Evolutionary conservation across 179 eudicot species (phyloP).

Genomic region (Silene coronaria): DNA sequence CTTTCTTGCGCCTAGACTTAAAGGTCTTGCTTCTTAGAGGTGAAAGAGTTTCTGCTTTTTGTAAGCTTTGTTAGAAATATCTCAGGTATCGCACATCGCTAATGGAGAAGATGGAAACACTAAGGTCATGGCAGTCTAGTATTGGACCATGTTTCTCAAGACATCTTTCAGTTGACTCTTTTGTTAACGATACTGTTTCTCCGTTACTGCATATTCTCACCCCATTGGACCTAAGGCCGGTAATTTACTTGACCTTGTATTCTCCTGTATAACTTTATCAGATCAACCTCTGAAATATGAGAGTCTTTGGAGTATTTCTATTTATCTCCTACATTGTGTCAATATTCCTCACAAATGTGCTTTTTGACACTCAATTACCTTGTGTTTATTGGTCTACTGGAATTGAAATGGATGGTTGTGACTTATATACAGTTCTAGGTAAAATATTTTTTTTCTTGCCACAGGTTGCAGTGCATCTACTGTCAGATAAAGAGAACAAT

Average conservation of each 20-base stretch:
- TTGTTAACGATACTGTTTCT: constrained; percentile 73
- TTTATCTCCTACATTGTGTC: not conserved
- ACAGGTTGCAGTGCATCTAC: constrained; percentile 84
- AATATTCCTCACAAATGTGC: no score
- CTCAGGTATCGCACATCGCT: constrained; percentile 60
- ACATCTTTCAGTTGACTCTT: constrained; percentile 69
- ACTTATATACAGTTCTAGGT: constrained; percentile 10
- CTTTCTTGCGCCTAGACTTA: constrained; percentile 7
- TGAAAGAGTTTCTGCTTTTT: constrained; percentile 4
- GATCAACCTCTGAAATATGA: not conserved
- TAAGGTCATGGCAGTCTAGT: constrained; percentile 64
- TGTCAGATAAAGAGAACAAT: constrained; percentile 69
- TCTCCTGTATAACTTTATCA: not conserved
- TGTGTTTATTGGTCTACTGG: not conserved
- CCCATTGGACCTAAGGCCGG: constrained; percentile 87
- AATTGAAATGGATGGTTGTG: not conserved
- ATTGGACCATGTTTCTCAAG: constrained; percentile 73
- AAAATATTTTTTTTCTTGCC: constrained; percentile 15
- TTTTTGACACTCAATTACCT: no score
- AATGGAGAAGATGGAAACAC: constrained; percentile 58
- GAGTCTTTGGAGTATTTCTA: not conserved
- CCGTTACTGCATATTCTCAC: constrained; percentile 76
- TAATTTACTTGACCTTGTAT: constrained; percentile 34
- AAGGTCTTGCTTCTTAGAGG: not conserved
- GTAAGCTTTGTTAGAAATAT: constrained; percentile 12